Base-by-base conservation (phyloP, 2,329 filamentous ascomycete species). In the Graphilbum ipis-grandicollis region DNA sequence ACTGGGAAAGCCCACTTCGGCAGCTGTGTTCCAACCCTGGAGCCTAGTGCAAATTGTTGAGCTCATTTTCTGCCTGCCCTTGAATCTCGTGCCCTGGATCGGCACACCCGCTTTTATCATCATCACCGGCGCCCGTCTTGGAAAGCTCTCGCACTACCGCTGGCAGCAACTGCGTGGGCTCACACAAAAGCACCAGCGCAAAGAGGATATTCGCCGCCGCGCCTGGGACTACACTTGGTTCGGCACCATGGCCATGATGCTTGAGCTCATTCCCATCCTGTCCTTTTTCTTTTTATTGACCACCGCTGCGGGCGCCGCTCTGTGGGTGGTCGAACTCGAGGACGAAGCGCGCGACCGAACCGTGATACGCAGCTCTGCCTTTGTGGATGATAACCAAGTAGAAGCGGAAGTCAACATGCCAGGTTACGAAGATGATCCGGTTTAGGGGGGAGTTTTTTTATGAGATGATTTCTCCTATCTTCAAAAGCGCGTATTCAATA, bases 251-350 rank as follows among this genome's bases (percentile, higher is more conserved):
- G 82, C 85, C 39, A 48, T 47, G 46, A 34, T 84, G 7, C 57
- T 96, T 21, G 83, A 94, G 57, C 67, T 96, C n/a, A 66, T 94
- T 9, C 90, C 90, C 1, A 67, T 88, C 12, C 57, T 94, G 34
- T 92, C 81, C n/a, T 92, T 98, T 66, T 75, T 96, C 52, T 94
- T 96, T 54, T 65, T 96, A 29, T 59, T 98, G 45, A 94, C 88
- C 0, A 85, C 81, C 3, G 79, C 86, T 1, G 73, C 75, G 17
- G 90, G 88, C 2, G 78, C 82, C 31, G 88, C 84, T 1, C 60
- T 96, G 26, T 96, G 88, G 86, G 82, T 75, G 2, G 76, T 76
- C 2, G 74, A 78, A 44, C 58, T 94, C 35, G 86, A 96, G 55
- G 8, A 13, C 4, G 18, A n/a, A 5, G 9, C 4, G 28, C 33